Evolutionary conservation across 305 asterid genomes (phyloP).

Genomic region (Euphrasia arctica): DNA sequence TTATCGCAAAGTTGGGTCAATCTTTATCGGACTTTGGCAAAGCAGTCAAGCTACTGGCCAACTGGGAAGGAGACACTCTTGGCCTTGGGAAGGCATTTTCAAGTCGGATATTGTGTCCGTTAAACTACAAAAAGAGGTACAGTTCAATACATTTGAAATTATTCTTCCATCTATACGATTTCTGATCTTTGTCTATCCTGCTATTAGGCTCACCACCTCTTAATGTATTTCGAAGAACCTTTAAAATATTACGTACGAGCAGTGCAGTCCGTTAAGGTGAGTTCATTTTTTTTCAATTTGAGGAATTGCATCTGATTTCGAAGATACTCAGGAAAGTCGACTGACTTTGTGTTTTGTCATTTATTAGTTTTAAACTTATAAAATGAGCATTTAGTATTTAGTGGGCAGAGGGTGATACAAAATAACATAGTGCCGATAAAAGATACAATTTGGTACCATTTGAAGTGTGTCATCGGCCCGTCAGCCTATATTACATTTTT

Average conservation of each 20-base stretch:
- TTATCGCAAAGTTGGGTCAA: constrained; percentile 77
- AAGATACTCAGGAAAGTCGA: not conserved
- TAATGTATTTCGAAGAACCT: constrained; percentile 97
- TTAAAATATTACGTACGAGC: constrained; percentile 93
- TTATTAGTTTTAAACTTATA: not conserved
- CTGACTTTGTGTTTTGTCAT: constrained; percentile 11
- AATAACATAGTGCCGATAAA: constrained; percentile 29
- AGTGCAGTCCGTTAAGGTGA: constrained; percentile 94
- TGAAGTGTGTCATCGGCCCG: constrained; percentile 8
- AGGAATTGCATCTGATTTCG: constrained; percentile 5
- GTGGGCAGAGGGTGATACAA: not conserved
- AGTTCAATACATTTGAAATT: no score
- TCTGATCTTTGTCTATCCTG: constrained; percentile 16
- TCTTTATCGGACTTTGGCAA: constrained; percentile 89
- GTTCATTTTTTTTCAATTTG: constrained; percentile 21
- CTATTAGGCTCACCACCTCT: constrained; percentile 77
- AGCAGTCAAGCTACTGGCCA: constrained; percentile 90
- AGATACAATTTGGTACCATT: constrained; percentile 23
- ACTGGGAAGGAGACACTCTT: constrained; percentile 78
- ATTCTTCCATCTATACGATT: no score
- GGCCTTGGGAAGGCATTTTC: constrained; percentile 85
- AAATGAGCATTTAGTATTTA: constrained; percentile 1
- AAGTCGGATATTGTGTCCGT: constrained; percentile 70
- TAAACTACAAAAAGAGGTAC: constrained; percentile 84
- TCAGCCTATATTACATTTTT: not conserved